Percentiles rank a stretch among this genome's conserved stretches.
These are phyloP conservation scores for Zygoascus meyerae DNA, from an alignment of 1,139 yeast genomes.

Conservation along the genomic window DNA sequence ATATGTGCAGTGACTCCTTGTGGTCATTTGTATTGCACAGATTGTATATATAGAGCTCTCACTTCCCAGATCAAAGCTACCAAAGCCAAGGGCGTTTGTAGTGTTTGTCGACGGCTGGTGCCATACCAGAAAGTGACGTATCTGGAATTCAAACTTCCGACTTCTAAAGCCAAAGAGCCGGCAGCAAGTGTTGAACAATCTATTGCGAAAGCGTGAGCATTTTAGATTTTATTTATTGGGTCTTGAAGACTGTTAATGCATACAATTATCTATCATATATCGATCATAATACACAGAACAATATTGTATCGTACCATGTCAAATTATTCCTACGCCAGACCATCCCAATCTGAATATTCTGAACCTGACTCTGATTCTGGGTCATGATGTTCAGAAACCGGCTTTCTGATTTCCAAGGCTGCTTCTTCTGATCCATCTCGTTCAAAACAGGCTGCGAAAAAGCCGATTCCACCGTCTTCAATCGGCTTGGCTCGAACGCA, in stretches of 20 bases:
- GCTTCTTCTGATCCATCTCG: slow-evolving; percentile 23
- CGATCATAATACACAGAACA: too few relatives aligned
- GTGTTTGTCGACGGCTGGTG: slow-evolving; percentile 32
- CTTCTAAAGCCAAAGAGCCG: background rate
- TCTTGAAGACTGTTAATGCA: background rate
- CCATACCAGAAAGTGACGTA: slow-evolving; percentile 26
- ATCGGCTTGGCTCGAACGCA: slow-evolving; percentile 82
- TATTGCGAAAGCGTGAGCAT: background rate
- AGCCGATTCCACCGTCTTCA: slow-evolving; percentile 94
- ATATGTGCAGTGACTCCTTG: slow-evolving; percentile 33
- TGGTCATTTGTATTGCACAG: slow-evolving; percentile 36
- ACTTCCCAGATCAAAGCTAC: slow-evolving; percentile 27
- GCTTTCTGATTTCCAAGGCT: too few relatives aligned
- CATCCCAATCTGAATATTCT: slow-evolving; percentile 26
- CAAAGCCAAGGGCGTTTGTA: slow-evolving; percentile 29
- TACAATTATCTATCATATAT: slow-evolving; percentile 14
- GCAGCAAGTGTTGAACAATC: background rate
- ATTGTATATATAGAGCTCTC: slow-evolving; percentile 34
- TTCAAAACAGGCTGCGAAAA: slow-evolving; percentile 83
- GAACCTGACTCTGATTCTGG: background rate
- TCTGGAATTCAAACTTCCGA: slow-evolving; percentile 23
- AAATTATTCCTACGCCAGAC: slow-evolving; percentile 12
- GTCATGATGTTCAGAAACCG: background rate
- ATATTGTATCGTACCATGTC: too few relatives aligned
- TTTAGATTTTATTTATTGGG: background rate